Evolutionary conservation across 208 protist species (phyloP), one percentile per base, ranked within the genome.

Genomic region (Porcisia hertigi): DNA sequence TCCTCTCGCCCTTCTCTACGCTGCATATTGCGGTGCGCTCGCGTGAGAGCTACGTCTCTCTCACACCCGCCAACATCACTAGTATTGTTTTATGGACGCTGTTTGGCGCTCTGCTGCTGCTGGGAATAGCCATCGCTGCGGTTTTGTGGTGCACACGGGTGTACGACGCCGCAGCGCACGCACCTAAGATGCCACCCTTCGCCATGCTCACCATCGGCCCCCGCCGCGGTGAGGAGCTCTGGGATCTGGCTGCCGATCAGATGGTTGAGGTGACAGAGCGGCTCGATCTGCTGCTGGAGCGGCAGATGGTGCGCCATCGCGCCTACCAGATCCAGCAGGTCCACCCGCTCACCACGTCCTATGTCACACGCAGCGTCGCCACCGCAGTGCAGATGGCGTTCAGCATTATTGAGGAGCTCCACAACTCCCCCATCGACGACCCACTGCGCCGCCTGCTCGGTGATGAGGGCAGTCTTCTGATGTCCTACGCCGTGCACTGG

Each of bases 401-500:
- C 73, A 63, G 65, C 78, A 23, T 86, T 30, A 75, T 96, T 30
- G 86, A 90, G 69, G 82, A 91, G 71, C 71, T 92, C 43, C 87
- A 91, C 36, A 58, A 41, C 20, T 43, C 83, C n/a, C 80, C 75
- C 52, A 81, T 94, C 62, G 90, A 96, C 76, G 84, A 69, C 8
- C 72, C 84, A 49, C 81, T 96, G 67, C 82, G 53, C 18, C 45
- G 45, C 41, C 45, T 91, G 49, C 80, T 94, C 39, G 88, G 89
- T 36, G 85, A 90, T 12, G 87, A 92, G 49, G 88, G 85, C 53
- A n/a, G 69, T 58, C 72, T 94, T 34, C 60, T 86, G 70, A 25
- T 96, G 64, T 78, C 81, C 25, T 92, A 84, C 69, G 84, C 90
- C 43, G 83, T 94, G 47, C 88, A 96, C 84, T 96, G 90, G 89